Evolutionary conservation across 257 asterid genomes (phyloP), one percentile per base, ranked within the genome.

Genomic region (Penstemon barbatus): DNA sequence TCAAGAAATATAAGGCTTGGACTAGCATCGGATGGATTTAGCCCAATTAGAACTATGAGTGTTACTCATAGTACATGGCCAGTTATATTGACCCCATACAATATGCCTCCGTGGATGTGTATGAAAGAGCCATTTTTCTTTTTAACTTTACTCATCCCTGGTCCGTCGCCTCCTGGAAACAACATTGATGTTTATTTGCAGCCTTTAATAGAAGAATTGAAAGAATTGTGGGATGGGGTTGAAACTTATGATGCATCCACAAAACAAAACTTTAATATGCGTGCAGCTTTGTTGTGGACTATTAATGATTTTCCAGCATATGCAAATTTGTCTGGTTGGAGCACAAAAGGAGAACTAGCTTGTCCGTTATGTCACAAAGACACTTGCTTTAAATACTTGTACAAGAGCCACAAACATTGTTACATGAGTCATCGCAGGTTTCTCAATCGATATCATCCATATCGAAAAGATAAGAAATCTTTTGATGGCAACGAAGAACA

Each of bases 1-100:
- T 7, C 65, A 12, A 42, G 70, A 49, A 72, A 72, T 48, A 67
- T 65, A n/a, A 42, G 61, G 9, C 70, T 65, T 38, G 72, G 72
- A 1, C 43, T 65, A 4, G 59, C 54, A 45, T 9, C 18, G 6
- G 61, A 65, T 65, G 72, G 77, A 18, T 62, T 71, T 37, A 71
- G 38, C 46, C 59, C 51, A 9, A 64, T 64, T 64, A 41, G 63
- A 8, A 56, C 40, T 13, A 54, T 65, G 66, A 72, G 56, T 45
- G 46, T 38, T 12, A 2, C 18, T 7, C 60, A 59, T 48, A 59
- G 74, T 8, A 60, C 51, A 13, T 53, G 71, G 33, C 33, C 33
- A 25, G 33, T 25, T 2, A 25, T 25, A 25, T 25, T 25, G 33
- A 25, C 33, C 33, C 33, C 33, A 25, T 25, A 25, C 33, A 25